Base-by-base conservation (phyloP, 2,329 filamentous ascomycete genomes). In the Penicillium sp. region DNA sequence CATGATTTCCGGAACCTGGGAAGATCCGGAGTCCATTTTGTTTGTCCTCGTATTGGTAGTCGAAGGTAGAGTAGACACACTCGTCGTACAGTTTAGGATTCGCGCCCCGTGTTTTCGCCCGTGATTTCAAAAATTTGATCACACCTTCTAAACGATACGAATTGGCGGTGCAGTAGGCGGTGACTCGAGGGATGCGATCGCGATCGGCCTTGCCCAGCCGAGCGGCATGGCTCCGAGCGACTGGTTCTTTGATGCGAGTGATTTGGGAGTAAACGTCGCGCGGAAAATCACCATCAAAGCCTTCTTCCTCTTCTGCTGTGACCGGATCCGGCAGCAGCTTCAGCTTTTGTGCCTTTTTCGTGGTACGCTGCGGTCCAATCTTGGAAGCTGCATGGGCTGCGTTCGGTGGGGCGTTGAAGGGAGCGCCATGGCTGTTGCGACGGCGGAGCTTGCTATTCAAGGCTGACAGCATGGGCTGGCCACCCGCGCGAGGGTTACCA, bases 231-330 rank as follows among this genome's bases (percentile, higher is more conserved):
- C 92, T 78, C 45, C 92, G 75, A 6, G 92, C 92, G 0, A 84
- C 95, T 0, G 90, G 89, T 58, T 98, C 92, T 64, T 96, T 96
- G 67, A 98, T 98, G 30, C 92, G 78, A 6, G 90, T 95, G 62
- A 95, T 96, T 63, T 98, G 92, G 16, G 89, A 90, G 68, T 98
- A 98, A 20, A 98, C 92, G 61, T 98, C 92, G 48, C 89, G 75
- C 7, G 89, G 88, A 56, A 86, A 92, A 65, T 95, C 90, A 56
- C 95, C 90, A 45, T 96, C 89, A 48, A 72, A 51, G 12, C 73
- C 79, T 29, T 89, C 85, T 15, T 86, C 85, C 23, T 89, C 86
- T 16, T 85, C 84, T 23, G 77, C 85, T 30, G 86, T 75, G 42
- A 93, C 85, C 0, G 89, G 88, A 57, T 92, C 92, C 1, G 92